Percentiles rank a stretch among this genome's conserved stretches.
Conservation (phyloP, 2,329 filamentous ascomycete genomes). For the Neoarthrinium moseri region DNA sequence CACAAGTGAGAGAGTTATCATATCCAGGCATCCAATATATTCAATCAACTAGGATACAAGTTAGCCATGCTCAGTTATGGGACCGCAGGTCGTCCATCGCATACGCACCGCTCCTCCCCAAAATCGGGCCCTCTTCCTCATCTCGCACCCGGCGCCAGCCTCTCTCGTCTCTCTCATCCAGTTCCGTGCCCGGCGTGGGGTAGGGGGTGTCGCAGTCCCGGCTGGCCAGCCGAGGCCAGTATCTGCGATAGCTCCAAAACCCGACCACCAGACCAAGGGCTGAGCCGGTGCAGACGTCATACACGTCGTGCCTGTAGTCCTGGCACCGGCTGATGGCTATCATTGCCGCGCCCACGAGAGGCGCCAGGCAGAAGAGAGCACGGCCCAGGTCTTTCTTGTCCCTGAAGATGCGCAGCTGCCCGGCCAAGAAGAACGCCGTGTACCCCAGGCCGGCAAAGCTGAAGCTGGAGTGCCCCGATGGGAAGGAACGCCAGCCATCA, state of each 20-base stretch:
- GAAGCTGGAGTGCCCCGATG: conserved; percentile 77
- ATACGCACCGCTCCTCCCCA: conserved; percentile 29
- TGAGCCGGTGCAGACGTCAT: conserved; percentile 64
- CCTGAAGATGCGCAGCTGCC: conserved; percentile 60
- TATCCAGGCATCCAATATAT: too few species aligned
- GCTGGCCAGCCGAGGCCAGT: conserved; percentile 58
- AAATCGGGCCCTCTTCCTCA: conserved; percentile 46
- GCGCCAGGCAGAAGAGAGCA: conserved; percentile 55
- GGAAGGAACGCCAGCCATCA: conserved; percentile 83
- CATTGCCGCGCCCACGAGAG: conserved; percentile 61
- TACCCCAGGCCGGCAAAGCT: conserved; percentile 78
- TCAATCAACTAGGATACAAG: conserved; percentile 21
- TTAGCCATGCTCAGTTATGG: neutral
- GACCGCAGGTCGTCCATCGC: conserved; percentile 14
- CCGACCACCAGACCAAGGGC: conserved; percentile 59
- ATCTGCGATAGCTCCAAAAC: conserved; percentile 65
- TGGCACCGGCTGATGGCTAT: conserved; percentile 69
- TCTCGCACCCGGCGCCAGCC: conserved; percentile 47
- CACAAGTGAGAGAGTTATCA: too few species aligned
- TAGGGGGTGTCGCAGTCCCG: conserved; percentile 57
- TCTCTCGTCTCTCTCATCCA: conserved; percentile 14
- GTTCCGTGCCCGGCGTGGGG: conserved; percentile 40
- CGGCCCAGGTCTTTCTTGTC: conserved; percentile 51
- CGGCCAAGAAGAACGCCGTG: conserved; percentile 67
- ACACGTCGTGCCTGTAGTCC: conserved; percentile 71